phyloP scores from a whole-genome alignment of 1,284 basidiomycete genomes.

The Cutaneotrichosporon sp. region DNA sequence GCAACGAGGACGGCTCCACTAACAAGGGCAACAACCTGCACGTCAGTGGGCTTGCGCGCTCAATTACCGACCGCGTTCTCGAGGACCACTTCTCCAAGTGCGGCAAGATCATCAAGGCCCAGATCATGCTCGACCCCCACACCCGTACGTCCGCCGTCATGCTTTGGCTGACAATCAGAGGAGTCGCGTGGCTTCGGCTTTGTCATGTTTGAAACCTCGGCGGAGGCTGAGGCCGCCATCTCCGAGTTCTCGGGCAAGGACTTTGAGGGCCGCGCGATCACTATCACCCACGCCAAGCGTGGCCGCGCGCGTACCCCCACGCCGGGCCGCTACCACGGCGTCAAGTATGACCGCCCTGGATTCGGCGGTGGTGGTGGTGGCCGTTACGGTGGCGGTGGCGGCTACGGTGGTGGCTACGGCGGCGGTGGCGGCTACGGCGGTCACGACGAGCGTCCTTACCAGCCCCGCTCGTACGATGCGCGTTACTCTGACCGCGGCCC shows the following conservation, averaged over 20 bases:
- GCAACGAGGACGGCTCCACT: slow-evolving; percentile 54
- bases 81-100: slow-evolving; percentile 84
- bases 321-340: slow-evolving; percentile 80
- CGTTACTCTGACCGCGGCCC: slow-evolving; percentile 48
- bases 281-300: slow-evolving; percentile 88
- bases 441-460: slow-evolving; percentile 49
- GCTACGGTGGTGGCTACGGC: slow-evolving; percentile 55
- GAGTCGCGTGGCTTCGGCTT: slow-evolving; percentile 98
- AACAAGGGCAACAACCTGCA: slow-evolving; percentile 98
- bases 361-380: slow-evolving; percentile 60
- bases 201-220: slow-evolving; percentile 84
- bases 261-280: slow-evolving; percentile 78
- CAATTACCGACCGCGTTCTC: slow-evolving; percentile 79
- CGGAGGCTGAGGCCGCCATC: slow-evolving; percentile 88
- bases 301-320: slow-evolving; percentile 92
- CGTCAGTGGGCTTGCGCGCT: slow-evolving; percentile 79
- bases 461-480: slow-evolving; percentile 51
- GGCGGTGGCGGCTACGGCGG: slow-evolving; percentile 49
- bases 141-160: slow-evolving; percentile 57
- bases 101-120: slow-evolving; percentile 79
- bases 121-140: slow-evolving; percentile 97
- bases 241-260: slow-evolving; percentile 77
- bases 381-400: slow-evolving; percentile 35
- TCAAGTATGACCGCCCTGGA: slow-evolving; percentile 56
- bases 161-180: slow-evolving; percentile 29